Evolutionary conservation across 306 rosid species (phyloP), one percentile per base, ranked within the genome.

Genomic region (Acacia acuminata): DNA sequence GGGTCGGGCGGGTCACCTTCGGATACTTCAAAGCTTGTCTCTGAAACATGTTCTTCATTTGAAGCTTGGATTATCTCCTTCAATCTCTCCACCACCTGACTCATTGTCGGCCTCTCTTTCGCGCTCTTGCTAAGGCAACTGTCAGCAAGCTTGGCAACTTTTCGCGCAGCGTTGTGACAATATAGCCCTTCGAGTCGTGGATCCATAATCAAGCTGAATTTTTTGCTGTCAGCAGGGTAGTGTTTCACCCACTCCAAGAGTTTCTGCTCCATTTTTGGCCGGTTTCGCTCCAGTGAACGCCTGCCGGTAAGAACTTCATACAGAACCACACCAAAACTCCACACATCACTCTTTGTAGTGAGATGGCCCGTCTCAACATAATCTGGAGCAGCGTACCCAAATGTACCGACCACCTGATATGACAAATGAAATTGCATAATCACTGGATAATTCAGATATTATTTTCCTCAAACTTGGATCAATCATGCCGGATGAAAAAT

Each of bases 341-440:
- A 90, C 51, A 90, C 94, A 71, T 90, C 90, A 27, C 94, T 90
- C 85, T 90, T 90, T 1, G 75, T 34, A 25, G 94, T 90, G 75
- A 90, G 87, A 86, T 90, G 91, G 5, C 94, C 94, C 0, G 94
- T 90, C 79, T 83, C 82, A 8, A 90, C 74, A 86, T 90, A 90
- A 77, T 90, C 91, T 50, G 94, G 94, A 76, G 94, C 94, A 71
- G 94, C 94, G 65, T 90, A 90, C 38, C 91, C 94, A 14, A 75
- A 76, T 6, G 94, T 90, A 38, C 94, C 94, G 24, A 90, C 66
- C 38, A 90, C 94, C 94, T 90, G 79, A 71, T 75, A 53, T 34
- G n/a, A 71, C 53, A 42, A 69, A 69, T 32, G 42, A 70, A 16
- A 3, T 4, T 2, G n/a, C 71, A 65, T 65, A 16, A 65, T 44